Base-by-base conservation (phyloP, 441 rosid species). In the Geranium incanum region DNA sequence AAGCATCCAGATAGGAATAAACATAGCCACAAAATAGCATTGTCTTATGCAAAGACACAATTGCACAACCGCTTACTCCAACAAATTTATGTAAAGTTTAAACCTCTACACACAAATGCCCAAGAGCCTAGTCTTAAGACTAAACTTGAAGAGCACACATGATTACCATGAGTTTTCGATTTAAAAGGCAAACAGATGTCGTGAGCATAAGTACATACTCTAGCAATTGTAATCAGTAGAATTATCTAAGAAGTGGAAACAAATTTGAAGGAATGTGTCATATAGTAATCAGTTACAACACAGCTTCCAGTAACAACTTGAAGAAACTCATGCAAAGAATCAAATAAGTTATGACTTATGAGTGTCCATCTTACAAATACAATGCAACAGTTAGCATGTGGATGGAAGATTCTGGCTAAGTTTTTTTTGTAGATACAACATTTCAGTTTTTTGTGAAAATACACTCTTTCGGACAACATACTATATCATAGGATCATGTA, bases 81-180 rank as follows among this genome's bases (percentile, higher is more conserved):
- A 55, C 36, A 52, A 45, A 15, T 55, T 66, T 66, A 16, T 16
- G 52, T 59, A 19, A 19, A 59, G 64, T 18, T 59, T 7, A 7
- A 59, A 18, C 28, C 19, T 59, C 64, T 59, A 11, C 3, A 1
- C 2, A 19, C 64, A 16, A 50, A 50, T 52, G 28, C 37, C 12
- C 50, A 65, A 36, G 36, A 59, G 19, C 23, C 36, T 6, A 1
- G 12, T 19, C 65, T 18, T 59, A 19, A 59, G 65, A 21, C 4
- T 18, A 7, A 59, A 59, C 36, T 59, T 70, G 66, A 16, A 57
- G 36, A 9, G 66, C 16, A 6, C 43, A 70, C 66, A 62, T 19
- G 21, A 6, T 38, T 19, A 59, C 57, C 36, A 36, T 43, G 41
- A 28, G n/a, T 45, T 3, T 66, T 37, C 28, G 11, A 12, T 38